Conservation (phyloP, 2,329 filamentous ascomycete species). For the Chrysosporium keratinophilum region DNA sequence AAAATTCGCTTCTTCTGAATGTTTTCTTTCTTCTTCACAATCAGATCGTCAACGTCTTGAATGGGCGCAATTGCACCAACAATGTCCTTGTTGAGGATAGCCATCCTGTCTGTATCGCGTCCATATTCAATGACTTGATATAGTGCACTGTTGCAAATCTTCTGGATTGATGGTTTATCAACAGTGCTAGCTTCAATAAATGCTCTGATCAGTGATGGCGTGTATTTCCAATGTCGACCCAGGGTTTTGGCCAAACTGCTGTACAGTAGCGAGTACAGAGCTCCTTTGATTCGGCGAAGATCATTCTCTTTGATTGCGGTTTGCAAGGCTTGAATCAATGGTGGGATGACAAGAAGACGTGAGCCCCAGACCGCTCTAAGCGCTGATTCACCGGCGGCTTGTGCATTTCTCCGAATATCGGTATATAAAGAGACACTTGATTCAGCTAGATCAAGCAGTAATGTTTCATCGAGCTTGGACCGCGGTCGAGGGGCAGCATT, state of each 20-base stretch:
- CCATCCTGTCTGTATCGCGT: conserved; percentile 74
- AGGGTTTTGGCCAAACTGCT: conserved; percentile 81
- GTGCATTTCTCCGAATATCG: conserved; percentile 87
- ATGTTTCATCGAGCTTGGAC: conserved; percentile 74
- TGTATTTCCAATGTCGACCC: conserved; percentile 86
- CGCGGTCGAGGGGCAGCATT: conserved; percentile 81
- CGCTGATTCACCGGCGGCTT: conserved; percentile 84
- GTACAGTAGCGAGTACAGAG: conserved; percentile 80
- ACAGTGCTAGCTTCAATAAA: conserved; percentile 85
- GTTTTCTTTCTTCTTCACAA: conserved; percentile 58
- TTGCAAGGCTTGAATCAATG: conserved; percentile 68
- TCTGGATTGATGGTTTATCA: conserved; percentile 91
- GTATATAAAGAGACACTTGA: conserved; percentile 88
- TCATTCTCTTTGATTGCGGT: conserved; percentile 69
- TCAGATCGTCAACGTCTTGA: conserved; percentile 50
- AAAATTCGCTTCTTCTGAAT: conserved; percentile 63
- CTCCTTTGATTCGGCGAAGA: conserved; percentile 86
- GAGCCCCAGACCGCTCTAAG: conserved; percentile 84
- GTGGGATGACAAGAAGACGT: conserved; percentile 77
- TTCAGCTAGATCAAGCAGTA: conserved; percentile 78
- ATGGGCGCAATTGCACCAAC: conserved; percentile 61
- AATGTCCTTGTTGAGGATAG: conserved; percentile 62
- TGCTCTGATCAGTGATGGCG: conserved; percentile 74
- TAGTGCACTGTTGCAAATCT: conserved; percentile 66
- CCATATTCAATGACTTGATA: conserved; percentile 89